These are phyloP conservation scores for Wickerhamiella qilinensis DNA, from an alignment of 805 yeast species.

Conservation along the genomic window DNA sequence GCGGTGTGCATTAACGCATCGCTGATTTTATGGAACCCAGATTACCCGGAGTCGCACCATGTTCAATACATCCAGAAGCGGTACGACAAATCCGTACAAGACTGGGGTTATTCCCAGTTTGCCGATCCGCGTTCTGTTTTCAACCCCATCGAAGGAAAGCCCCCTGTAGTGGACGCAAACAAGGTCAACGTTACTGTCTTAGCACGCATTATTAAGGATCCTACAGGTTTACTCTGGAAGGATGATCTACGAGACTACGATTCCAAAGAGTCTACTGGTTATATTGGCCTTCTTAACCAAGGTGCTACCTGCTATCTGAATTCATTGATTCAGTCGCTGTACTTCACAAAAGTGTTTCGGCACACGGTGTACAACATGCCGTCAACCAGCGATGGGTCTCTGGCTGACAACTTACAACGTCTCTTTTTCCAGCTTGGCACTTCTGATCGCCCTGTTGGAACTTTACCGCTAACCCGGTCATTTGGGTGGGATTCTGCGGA, in stretches of 20 bases:
- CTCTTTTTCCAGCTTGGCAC: conserved; percentile 67
- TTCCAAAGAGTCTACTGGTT: conserved; percentile 77
- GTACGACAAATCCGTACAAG: conserved; percentile 58
- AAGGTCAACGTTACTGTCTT: conserved; percentile 57
- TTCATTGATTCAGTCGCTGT: conserved; percentile 80
- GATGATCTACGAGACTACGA: conserved; percentile 65
- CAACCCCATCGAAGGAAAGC: conserved; percentile 12
- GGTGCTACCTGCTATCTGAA: conserved; percentile 98
- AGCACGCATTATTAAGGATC: conserved; percentile 65
- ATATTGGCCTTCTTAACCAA: conserved; percentile 84
- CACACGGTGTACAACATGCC: conserved; percentile 83
- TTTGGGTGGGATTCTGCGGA: conserved; percentile 97
- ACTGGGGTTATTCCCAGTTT: conserved; percentile 91
- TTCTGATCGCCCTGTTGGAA: conserved; percentile 62
- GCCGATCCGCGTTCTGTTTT: conserved; percentile 37
- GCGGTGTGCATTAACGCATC: conserved; percentile 85
- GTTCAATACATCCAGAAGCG: conserved; percentile 60
- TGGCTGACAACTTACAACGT: conserved; percentile 74
- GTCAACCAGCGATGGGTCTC: conserved; percentile 40
- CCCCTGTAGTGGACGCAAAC: conserved; percentile 35
- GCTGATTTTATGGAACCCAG: conserved; percentile 69
- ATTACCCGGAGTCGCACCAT: conserved; percentile 42
- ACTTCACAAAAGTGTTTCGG: conserved; percentile 67
- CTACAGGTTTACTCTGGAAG: conserved; percentile 81
- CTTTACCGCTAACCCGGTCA: conserved; percentile 71